Conservation (phyloP, 202 grass and related monocot species). For the Musa balbisiana region DNA sequence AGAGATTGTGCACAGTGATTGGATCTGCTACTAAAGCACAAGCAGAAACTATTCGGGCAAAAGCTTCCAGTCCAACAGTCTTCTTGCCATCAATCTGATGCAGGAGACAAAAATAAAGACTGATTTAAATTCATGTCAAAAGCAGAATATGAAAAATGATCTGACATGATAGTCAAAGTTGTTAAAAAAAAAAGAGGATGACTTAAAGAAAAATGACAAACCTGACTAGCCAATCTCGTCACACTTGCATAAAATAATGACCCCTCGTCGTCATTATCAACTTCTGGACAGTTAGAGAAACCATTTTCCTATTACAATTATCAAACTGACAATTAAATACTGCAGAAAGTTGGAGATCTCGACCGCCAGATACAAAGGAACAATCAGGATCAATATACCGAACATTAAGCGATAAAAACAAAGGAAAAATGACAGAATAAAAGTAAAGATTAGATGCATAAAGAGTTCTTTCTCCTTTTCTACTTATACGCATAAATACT, state of each 20-base stretch:
- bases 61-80: constrained; percentile 75
- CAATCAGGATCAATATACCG: background rate
- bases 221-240: constrained; percentile 84
- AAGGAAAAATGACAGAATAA: background rate
- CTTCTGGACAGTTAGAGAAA: constrained; percentile 23
- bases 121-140: background rate
- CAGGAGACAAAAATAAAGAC: constrained; percentile 23
- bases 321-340: background rate
- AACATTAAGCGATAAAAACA: constrained; percentile 5
- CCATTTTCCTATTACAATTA: constrained; percentile 28
- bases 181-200: background rate
- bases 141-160: constrained; percentile 1
- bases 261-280: constrained; percentile 59
- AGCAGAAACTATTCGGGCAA: constrained; percentile 61
- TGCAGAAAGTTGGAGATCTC: background rate
- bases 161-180: background rate
- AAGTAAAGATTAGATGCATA: background rate
- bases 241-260: constrained; percentile 85
- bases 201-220: constrained; percentile 9
- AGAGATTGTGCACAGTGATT: constrained; percentile 83
- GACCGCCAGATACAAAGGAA: background rate
- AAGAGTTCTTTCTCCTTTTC: too few relatives aligned
- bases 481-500: too few relatives aligned
- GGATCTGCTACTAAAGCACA: constrained; percentile 71
- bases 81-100: constrained; percentile 64